Conservation (phyloP, 768 basidiomycete genomes). For the Sistotremastrum suecicum region DNA sequence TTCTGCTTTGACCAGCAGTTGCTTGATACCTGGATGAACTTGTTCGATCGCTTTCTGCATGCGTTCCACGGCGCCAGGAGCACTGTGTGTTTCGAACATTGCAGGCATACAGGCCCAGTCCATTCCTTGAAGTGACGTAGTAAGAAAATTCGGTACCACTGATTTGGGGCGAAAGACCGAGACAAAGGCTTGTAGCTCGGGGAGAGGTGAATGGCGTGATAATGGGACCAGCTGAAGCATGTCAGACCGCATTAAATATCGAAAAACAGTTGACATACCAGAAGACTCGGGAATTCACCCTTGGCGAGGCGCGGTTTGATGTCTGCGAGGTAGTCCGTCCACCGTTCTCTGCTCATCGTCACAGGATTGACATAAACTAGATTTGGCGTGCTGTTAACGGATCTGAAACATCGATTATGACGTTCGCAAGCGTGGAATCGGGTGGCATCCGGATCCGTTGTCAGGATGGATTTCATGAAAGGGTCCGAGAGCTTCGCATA, state of each 20-base stretch:
- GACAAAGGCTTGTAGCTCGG: slow-evolving; percentile 74
- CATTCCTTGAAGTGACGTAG: slow-evolving; percentile 31
- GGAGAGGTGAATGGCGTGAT: slow-evolving; percentile 75
- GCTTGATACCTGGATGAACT: no score
- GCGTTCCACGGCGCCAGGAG: no score
- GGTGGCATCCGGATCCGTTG: slow-evolving; percentile 43
- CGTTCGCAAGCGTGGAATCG: slow-evolving; percentile 94
- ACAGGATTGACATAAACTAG: slow-evolving; percentile 80
- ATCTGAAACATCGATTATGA: slow-evolving; percentile 44
- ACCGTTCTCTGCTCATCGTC: slow-evolving; percentile 44
- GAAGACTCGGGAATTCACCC: slow-evolving; percentile 35
- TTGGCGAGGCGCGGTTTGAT: slow-evolving; percentile 29
- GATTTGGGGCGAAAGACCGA: slow-evolving; percentile 63
- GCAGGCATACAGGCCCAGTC: slow-evolving; percentile 64
- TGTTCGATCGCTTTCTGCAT: no score
- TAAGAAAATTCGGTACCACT: slow-evolving; percentile 70
- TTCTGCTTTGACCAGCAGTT: no score
- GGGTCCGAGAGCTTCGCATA: slow-evolving; percentile 47
- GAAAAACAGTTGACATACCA: slow-evolving; percentile 30
- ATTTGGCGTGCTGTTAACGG: slow-evolving; percentile 26
- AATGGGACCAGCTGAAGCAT: slow-evolving; percentile 59
- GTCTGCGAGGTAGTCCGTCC: slow-evolving; percentile 34
- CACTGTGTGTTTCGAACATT: slow-evolving; percentile 34
- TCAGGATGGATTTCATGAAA: slow-evolving; percentile 44
- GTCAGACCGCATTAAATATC: background rate